Conservation (phyloP, 768 basidiomycete genomes). For the Trametes coccinea region DNA sequence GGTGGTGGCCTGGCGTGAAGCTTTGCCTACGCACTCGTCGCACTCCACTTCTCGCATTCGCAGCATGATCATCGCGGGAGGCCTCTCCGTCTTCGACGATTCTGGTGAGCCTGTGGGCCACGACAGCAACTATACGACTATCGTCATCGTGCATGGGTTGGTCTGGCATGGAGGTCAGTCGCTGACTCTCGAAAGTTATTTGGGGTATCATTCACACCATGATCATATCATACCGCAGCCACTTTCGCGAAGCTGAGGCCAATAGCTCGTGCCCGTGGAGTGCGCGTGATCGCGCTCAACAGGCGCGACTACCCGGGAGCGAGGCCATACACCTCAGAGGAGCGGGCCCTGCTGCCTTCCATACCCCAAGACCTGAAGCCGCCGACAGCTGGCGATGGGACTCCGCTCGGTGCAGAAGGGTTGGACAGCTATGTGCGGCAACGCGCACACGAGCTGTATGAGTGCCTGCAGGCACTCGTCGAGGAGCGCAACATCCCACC, state of each 20-base stretch:
- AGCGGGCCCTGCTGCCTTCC: neutral
- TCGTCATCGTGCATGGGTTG: no score
- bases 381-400: neutral
- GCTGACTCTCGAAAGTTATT: no score
- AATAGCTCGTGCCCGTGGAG: neutral
- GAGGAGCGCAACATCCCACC: neutral
- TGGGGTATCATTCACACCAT: no score
- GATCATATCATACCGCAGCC: neutral
- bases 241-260: neutral
- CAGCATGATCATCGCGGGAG: no score
- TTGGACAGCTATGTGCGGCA: neutral
- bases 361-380: neutral
- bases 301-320: neutral
- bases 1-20: no score
- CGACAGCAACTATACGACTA: no score
- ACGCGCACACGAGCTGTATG: neutral
- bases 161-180: no score
- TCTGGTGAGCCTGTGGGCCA: no score
- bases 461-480: neutral
- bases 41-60: no score
- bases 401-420: neutral
- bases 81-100: no score
- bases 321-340: neutral
- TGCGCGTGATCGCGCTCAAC: neutral
- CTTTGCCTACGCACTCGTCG: no score